A percentile compares a stretch with the other conserved stretches of the same genome.
Evolutionary conservation across 257 asterid species (phyloP).

Genomic region (Thymus mandschuricus): DNA sequence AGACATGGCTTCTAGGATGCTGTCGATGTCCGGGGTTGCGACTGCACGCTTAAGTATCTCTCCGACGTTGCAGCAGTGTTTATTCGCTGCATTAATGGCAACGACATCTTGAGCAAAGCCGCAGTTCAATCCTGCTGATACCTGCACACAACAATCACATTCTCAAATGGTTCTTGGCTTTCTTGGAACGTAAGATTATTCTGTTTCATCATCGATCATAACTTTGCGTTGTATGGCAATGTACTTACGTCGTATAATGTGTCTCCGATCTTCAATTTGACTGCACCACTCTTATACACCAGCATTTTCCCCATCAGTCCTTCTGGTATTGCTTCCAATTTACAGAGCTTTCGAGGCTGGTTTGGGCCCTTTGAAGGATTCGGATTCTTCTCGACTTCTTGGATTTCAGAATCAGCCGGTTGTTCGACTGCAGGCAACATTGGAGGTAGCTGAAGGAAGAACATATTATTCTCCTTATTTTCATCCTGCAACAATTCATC

Average conservation of each 20-base stretch:
- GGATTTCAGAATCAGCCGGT: constrained; percentile 35
- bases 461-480: constrained; percentile 41
- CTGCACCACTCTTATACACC: constrained; percentile 74
- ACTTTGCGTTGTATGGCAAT: background rate
- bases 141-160: constrained; percentile 44
- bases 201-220: no score
- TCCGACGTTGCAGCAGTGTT: constrained; percentile 59
- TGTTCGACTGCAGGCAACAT: constrained; percentile 51
- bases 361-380: constrained; percentile 35
- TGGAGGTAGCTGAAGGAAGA: constrained; percentile 73
- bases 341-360: constrained; percentile 35
- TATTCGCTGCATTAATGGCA: constrained; percentile 54
- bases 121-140: constrained; percentile 64
- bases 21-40: constrained; percentile 65
- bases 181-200: background rate
- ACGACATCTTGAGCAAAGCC: constrained; percentile 59
- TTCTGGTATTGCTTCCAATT: constrained; percentile 50
- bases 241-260: constrained; percentile 69
- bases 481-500: constrained; percentile 55
- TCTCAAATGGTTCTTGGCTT: background rate
- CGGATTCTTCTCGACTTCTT: constrained; percentile 29
- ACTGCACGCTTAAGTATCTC: constrained; percentile 64
- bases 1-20: constrained; percentile 45
- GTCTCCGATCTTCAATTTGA: constrained; percentile 89
- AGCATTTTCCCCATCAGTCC: constrained; percentile 82